Percentiles rank a stretch among this genome's conserved stretches.
Conservation (phyloP, 805 yeast genomes). For the Cyberlindnera japonica region DNA sequence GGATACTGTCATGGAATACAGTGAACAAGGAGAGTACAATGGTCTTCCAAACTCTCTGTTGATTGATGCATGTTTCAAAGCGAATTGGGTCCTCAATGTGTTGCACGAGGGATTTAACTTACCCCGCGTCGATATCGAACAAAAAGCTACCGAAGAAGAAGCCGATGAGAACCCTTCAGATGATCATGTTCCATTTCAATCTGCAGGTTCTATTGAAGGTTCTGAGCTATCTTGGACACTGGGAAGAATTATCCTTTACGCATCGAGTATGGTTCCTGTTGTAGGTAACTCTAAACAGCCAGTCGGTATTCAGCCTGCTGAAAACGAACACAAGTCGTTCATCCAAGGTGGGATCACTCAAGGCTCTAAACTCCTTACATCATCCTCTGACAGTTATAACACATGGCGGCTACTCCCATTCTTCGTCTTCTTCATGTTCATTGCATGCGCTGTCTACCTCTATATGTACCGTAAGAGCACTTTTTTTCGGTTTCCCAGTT, state of each 20-base stretch:
- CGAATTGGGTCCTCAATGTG: slow-evolving; percentile 88
- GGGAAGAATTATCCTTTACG: slow-evolving; percentile 81
- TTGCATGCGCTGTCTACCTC: slow-evolving; percentile 8
- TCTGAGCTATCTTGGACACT: slow-evolving; percentile 93
- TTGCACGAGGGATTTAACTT: slow-evolving; percentile 90
- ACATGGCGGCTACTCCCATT: slow-evolving; percentile 10
- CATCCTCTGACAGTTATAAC: not conserved
- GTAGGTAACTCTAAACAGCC: slow-evolving; percentile 3
- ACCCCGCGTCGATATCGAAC: slow-evolving; percentile 64
- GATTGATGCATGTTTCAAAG: slow-evolving; percentile 84
- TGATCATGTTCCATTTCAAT: slow-evolving; percentile 64
- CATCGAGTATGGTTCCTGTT: slow-evolving; percentile 47
- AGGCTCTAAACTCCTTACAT: slow-evolving; percentile 3
- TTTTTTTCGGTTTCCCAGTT: slow-evolving; percentile 16
- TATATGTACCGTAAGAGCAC: slow-evolving; percentile 11
- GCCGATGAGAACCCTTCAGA: slow-evolving; percentile 15
- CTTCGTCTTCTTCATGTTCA: slow-evolving; percentile 3
- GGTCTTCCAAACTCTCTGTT: slow-evolving; percentile 54
- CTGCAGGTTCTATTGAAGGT: slow-evolving; percentile 77
- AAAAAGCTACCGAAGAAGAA: slow-evolving; percentile 26
- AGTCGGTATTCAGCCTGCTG: slow-evolving; percentile 27
- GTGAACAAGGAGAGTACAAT: slow-evolving; percentile 53
- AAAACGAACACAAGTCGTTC: slow-evolving; percentile 23
- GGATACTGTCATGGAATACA: slow-evolving; percentile 49
- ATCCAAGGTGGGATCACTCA: slow-evolving; percentile 19